Conservation (phyloP, 305 asterid genomes). For the Coffea humblotiana region DNA sequence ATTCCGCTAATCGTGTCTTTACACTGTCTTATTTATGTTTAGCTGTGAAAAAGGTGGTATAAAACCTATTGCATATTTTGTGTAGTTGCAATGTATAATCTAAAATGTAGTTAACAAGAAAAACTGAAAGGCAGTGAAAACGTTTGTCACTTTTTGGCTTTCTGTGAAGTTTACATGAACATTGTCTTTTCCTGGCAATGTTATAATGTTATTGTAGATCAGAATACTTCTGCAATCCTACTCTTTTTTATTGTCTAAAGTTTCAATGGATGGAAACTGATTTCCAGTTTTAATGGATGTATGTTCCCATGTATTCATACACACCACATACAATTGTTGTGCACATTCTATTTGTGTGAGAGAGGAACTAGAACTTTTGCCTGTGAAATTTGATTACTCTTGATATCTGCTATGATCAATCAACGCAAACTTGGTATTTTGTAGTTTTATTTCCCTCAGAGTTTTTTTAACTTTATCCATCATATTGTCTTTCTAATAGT, state of each 20-base stretch:
- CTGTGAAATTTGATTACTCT: not conserved
- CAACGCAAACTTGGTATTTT: conserved; percentile 1
- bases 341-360: not conserved
- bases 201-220: not conserved
- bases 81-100: not conserved
- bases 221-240: not conserved
- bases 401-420: not conserved
- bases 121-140: not conserved
- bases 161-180: not conserved
- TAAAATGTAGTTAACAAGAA: not conserved
- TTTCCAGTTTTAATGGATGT: no score
- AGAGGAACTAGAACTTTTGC: no score
- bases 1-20: not conserved
- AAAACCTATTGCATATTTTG: not conserved
- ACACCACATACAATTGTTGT: not conserved
- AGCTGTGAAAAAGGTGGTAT: no score
- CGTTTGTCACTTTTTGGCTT: not conserved
- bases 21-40: not conserved
- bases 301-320: not conserved
- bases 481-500: not conserved
- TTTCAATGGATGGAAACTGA: no score
- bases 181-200: not conserved
- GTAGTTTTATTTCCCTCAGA: not conserved
- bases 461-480: not conserved
- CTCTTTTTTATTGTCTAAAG: not conserved